Conservation (phyloP, 1,139 yeast genomes). For the Scheffersomyces segobiensis region DNA sequence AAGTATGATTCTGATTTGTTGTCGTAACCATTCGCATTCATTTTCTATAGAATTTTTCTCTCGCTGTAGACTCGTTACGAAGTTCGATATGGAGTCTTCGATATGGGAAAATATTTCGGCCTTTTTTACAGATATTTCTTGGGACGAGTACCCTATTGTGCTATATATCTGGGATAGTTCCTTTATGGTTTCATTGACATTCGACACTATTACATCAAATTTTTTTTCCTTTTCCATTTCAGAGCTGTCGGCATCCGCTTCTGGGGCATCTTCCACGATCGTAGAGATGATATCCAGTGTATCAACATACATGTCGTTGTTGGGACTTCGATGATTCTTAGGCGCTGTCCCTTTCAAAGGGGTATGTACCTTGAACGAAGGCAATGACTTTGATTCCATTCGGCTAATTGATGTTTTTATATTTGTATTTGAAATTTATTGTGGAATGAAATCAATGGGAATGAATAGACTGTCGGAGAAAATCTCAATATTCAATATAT, state of each 20-base stretch:
- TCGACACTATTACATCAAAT: slow-evolving; percentile 10
- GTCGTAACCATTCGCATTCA: slow-evolving; percentile 51
- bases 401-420: neutral
- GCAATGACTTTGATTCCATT: neutral
- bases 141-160: slow-evolving; percentile 39
- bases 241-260: slow-evolving; percentile 1
- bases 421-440: neutral
- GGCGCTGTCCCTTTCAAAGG: neutral
- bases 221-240: slow-evolving; percentile 1
- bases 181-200: slow-evolving; percentile 33
- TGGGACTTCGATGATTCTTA: neutral
- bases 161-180: slow-evolving; percentile 35
- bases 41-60: slow-evolving; percentile 41
- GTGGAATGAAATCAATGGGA: neutral
- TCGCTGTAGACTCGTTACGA: slow-evolving; percentile 32
- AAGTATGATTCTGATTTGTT: slow-evolving; percentile 41
- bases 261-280: slow-evolving; percentile 4
- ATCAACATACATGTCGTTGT: slow-evolving; percentile 3
- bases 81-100: slow-evolving; percentile 40
- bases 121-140: slow-evolving; percentile 36
- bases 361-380: neutral
- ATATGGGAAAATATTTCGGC: slow-evolving; percentile 40
- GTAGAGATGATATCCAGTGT: slow-evolving; percentile 12
- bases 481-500: neutral
- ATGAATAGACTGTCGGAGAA: too few relatives aligned